A percentile compares a stretch with the other conserved stretches of the same genome.
Conservation (phyloP, 768 basidiomycete genomes). For the Guyanaporus albipodus region DNA sequence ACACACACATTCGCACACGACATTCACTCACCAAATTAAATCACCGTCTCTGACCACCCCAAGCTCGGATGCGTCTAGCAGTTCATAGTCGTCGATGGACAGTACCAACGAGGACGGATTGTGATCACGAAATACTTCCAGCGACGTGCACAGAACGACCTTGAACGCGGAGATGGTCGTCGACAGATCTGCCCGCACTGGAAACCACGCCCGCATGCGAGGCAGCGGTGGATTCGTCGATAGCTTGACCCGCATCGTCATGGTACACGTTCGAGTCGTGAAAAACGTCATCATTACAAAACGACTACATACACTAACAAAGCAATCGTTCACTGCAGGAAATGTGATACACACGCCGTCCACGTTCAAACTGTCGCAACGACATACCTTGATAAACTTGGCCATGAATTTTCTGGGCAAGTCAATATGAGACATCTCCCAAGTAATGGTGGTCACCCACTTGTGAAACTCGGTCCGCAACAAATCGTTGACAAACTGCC, state of each 20-base stretch:
- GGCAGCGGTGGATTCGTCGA: constrained; percentile 47
- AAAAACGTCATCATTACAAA: no score
- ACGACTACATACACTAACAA: no score
- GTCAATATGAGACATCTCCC: constrained; percentile 7
- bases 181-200: constrained; percentile 15
- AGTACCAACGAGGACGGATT: constrained; percentile 10
- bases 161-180: constrained; percentile 18
- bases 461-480: constrained; percentile 92
- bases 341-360: no score
- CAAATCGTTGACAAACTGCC: constrained; percentile 93
- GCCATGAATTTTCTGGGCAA: constrained; percentile 79
- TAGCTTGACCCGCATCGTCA: constrained; percentile 49
- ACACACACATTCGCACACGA: no score
- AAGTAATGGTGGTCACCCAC: constrained; percentile 45
- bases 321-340: no score
- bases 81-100: constrained; percentile 28
- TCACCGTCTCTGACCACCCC: constrained; percentile 27
- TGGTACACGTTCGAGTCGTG: no score
- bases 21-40: constrained; percentile 21
- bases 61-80: constrained; percentile 28
- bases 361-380: no score
- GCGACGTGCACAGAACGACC: constrained; percentile 11
- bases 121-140: constrained; percentile 8
- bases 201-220: constrained; percentile 51
- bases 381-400: constrained; percentile 78